Evolutionary conservation across 306 rosid species (phyloP).

Genomic region (Sphenostylis stenocarpa): DNA sequence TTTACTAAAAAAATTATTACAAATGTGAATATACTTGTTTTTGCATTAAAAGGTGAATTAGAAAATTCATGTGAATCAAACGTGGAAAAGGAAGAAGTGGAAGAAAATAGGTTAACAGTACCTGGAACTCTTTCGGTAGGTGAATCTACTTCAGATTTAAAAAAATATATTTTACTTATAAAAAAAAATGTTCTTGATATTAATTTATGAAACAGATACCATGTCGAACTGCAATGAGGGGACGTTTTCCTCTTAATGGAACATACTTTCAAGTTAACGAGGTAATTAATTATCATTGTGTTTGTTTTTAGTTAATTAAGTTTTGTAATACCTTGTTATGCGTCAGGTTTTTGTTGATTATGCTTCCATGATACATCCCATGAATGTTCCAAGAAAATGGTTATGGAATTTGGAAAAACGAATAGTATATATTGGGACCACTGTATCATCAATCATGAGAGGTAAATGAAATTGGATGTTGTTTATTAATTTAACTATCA

Average conservation of each 20-base stretch:
- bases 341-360: constrained; percentile 62
- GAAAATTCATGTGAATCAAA: constrained; percentile 11
- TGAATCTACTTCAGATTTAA: neutral
- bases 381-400: constrained; percentile 51
- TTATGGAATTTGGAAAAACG: constrained; percentile 41
- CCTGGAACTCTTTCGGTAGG: constrained; percentile 71
- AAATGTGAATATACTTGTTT: too few relatives aligned
- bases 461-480: constrained; percentile 51
- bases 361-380: constrained; percentile 52
- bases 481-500: too few relatives aligned
- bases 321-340: neutral
- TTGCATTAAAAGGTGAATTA: too few relatives aligned
- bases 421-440: constrained; percentile 54
- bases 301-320: neutral
- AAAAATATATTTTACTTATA: neutral
- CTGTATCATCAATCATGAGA: constrained; percentile 41
- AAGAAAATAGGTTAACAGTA: constrained; percentile 39
- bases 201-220: constrained; percentile 56
- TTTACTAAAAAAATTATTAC: too few relatives aligned
- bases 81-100: neutral
- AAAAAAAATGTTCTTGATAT: neutral
- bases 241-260: constrained; percentile 69
- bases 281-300: constrained; percentile 37
- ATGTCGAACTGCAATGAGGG: constrained; percentile 61
- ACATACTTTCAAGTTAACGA: constrained; percentile 85